These are phyloP conservation scores for Hamigera avellanea DNA, from an alignment of 495 filamentous ascomycete species.

Conservation along the genomic window DNA sequence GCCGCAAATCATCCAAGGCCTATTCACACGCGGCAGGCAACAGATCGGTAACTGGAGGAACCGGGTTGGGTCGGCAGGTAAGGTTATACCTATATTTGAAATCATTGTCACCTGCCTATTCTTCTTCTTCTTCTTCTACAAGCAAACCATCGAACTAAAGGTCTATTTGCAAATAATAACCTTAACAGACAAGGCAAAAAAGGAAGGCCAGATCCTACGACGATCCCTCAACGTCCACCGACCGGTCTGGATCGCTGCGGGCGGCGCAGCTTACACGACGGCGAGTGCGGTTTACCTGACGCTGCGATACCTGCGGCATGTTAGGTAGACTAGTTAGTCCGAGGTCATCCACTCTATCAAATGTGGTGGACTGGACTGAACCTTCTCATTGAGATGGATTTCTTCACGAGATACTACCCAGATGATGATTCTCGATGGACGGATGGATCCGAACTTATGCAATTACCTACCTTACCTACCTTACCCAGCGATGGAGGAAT, in stretches of 20 bases:
- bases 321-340: too few relatives aligned
- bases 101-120: neutral
- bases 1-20: constrained; percentile 9
- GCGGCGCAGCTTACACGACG: constrained; percentile 28
- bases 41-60: constrained; percentile 9
- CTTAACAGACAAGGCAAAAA: constrained; percentile 12
- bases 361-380: too few relatives aligned
- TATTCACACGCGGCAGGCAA: constrained; percentile 9
- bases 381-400: too few relatives aligned
- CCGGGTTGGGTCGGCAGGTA: constrained; percentile 16
- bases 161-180: neutral
- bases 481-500: too few relatives aligned
- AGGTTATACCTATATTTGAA: neutral
- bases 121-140: neutral
- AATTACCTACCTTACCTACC: too few relatives aligned
- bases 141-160: too few relatives aligned
- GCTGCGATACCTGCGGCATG: constrained; percentile 26
- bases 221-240: constrained; percentile 28
- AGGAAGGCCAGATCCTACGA: constrained; percentile 20
- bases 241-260: constrained; percentile 32
- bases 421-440: too few relatives aligned
- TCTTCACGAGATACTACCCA: too few relatives aligned
- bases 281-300: constrained; percentile 27
- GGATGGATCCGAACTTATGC: too few relatives aligned
- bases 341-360: too few relatives aligned